phyloP scores from a whole-genome alignment of 106 monocot species.

The Amphibolis antarctica region DNA sequence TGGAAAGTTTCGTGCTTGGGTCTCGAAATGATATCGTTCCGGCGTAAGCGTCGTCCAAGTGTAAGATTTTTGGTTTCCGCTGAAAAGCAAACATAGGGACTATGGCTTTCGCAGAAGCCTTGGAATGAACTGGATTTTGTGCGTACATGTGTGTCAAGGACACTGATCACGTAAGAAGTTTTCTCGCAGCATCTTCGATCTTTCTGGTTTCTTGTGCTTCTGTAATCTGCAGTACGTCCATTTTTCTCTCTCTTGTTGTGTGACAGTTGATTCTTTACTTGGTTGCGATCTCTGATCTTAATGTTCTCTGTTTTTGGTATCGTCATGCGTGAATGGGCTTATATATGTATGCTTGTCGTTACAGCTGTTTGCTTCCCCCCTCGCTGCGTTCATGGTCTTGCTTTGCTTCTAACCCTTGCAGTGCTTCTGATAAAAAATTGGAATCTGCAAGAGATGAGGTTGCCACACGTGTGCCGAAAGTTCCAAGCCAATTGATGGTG shows the following conservation, averaged over 20 bases:
- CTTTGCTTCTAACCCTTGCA: slow-evolving; percentile 12
- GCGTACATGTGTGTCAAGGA: too few species aligned
- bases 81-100: too few species aligned
- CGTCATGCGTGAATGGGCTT: neutral
- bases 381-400: neutral
- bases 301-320: neutral
- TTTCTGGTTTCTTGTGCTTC: neutral
- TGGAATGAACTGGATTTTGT: too few species aligned
- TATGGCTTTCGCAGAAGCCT: too few species aligned
- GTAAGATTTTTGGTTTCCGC: too few species aligned
- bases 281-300: neutral
- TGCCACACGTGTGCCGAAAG: slow-evolving; percentile 2
- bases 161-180: too few species aligned
- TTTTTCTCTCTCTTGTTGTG: neutral
- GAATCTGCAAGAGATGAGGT: slow-evolving; percentile 17
- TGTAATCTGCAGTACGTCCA: too few species aligned
- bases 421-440: slow-evolving; percentile 40
- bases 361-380: neutral
- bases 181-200: neutral
- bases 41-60: neutral
- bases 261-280: neutral
- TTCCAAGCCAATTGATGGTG: slow-evolving; percentile 12
- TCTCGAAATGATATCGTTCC: neutral
- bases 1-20: neutral
- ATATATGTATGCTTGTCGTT: neutral